Base-by-base conservation (phyloP, 495 filamentous ascomycete genomes). In the Daldinia bambusicola region DNA sequence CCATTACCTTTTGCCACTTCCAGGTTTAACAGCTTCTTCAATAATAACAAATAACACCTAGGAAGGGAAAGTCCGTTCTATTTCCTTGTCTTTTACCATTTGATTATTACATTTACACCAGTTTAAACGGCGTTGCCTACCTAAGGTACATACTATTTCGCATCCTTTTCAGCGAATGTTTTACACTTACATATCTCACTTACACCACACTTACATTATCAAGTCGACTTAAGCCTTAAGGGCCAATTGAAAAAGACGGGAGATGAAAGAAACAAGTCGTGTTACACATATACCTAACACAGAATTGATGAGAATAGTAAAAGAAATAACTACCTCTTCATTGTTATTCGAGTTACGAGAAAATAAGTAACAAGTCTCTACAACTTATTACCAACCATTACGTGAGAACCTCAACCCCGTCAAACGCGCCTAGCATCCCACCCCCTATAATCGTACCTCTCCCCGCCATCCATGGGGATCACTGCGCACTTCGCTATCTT, bases 381-480 rank as follows among this genome's bases (percentile, higher is more conserved):
- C 36, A 57, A 52, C 38, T 26, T 26, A 48, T 48, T 48, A 48
- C 43, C 43, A 13, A 63, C 51, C 13, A 61, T 38, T 55, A 62
- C 32, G 56, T 66, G 41, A 71, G 53, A 40, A 34, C 31, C 14
- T 20, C 53, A 60, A n/a, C 55, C 30, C 30, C 12, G 37, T 31
- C 63, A 48, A 55, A 63, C 53, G 10, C 52, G 34, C 36, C 34
- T 56, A 14, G 12, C 41, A 55, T 59, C 37, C 52, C 66, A 38
- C 16, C 34, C 26, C 57, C 16, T 45, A 55, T 56, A 40, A 57
- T 26, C 52, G 16, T 53, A 51, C 18, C 31, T 63, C 61, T 63
- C 18, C 69, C 31, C 38, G 58, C 55, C 18, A 63, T 67, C 55
- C 48, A 75, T 77, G 72, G 75, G 69, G 66, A 73, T 70, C 67